Conservation (phyloP, 306 rosid species). For the Rosa persica region DNA sequence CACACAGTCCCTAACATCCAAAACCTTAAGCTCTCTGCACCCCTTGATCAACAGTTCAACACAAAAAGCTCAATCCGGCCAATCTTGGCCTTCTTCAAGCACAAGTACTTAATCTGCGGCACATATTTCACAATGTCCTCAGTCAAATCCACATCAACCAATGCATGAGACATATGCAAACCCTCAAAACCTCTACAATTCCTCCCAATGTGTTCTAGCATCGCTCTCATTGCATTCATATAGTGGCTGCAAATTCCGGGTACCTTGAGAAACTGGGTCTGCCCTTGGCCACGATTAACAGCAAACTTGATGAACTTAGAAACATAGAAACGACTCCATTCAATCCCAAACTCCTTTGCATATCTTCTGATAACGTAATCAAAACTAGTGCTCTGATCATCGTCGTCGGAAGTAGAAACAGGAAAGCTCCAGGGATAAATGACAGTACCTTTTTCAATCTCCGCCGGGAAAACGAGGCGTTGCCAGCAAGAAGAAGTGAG, state of each 20-base stretch:
- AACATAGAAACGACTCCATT: background rate
- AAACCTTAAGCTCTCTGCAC: background rate
- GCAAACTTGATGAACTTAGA: background rate
- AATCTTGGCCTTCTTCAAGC: background rate
- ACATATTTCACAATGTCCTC: background rate
- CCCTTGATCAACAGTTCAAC: background rate
- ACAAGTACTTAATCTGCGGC: conserved; percentile 6
- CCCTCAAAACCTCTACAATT: background rate
- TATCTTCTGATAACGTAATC: conserved; percentile 6
- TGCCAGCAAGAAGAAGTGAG: background rate
- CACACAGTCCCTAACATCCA: background rate
- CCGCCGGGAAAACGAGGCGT: background rate
- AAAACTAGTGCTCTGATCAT: background rate
- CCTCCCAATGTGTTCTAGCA: background rate
- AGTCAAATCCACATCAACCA: background rate
- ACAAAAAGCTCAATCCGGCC: background rate
- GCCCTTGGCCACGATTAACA: background rate
- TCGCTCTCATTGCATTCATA: background rate
- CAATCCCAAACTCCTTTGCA: background rate
- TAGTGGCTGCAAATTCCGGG: background rate
- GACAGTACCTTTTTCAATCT: background rate
- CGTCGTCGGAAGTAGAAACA: background rate
- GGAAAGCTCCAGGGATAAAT: background rate
- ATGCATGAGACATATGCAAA: background rate
- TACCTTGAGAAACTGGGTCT: background rate